Evolutionary conservation across 2,329 filamentous ascomycete species (phyloP).

Genomic region (Neopestalotiopsis clavispora): DNA sequence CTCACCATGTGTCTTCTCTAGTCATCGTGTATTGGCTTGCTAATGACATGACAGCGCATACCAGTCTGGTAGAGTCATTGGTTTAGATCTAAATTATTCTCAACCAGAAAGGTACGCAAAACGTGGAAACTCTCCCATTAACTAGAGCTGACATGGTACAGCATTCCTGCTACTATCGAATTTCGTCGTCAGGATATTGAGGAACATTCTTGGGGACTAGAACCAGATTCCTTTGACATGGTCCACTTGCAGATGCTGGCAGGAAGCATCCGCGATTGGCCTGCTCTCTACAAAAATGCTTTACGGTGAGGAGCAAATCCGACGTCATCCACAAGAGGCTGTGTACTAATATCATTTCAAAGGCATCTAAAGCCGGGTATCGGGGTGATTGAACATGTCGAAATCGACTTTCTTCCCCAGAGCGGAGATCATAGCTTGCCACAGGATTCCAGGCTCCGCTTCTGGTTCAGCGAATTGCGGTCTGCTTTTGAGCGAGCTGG

Average conservation of each 20-base stretch:
- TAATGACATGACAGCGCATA: background rate
- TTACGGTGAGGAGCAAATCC: constrained; percentile 57
- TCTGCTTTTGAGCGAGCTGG: constrained; percentile 69
- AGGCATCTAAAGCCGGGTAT: constrained; percentile 78
- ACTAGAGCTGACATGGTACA: constrained; percentile 38
- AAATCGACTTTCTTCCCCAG: constrained; percentile 82
- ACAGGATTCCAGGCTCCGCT: constrained; percentile 58
- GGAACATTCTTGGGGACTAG: constrained; percentile 64
- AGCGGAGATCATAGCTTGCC: constrained; percentile 70
- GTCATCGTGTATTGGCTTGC: constrained; percentile 11
- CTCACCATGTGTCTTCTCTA: background rate
- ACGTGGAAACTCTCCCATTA: background rate
- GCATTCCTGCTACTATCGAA: constrained; percentile 71
- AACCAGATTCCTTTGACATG: constrained; percentile 72
- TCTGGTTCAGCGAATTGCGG: constrained; percentile 74
- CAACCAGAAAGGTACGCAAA: constrained; percentile 38
- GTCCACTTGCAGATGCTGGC: constrained; percentile 82
- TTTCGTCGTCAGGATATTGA: constrained; percentile 81
- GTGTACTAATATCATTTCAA: constrained; percentile 26
- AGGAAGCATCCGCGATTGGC: constrained; percentile 81
- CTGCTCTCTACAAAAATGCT: constrained; percentile 72
- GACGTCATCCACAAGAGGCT: background rate
- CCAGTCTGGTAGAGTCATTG: constrained; percentile 31
- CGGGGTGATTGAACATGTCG: constrained; percentile 84
- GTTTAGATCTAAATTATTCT: constrained; percentile 43